Conservation (phyloP, 1,284 basidiomycete genomes). For the Microstroma glucosiphilum region DNA sequence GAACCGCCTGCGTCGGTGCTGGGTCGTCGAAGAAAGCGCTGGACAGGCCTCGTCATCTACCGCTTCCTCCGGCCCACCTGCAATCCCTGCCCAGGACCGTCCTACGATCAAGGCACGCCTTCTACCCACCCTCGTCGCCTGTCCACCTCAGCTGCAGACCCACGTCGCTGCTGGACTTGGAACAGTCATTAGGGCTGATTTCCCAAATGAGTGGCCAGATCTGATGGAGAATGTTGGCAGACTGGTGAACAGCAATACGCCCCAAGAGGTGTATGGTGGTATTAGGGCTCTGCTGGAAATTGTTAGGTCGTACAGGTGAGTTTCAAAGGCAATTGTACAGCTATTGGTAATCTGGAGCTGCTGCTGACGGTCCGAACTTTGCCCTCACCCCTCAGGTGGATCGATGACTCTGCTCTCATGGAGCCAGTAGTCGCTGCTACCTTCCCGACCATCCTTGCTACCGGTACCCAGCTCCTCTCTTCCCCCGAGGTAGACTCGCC, state of each 20-base stretch:
- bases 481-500: constrained; percentile 29
- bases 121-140: constrained; percentile 33
- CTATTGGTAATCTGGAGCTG: background rate
- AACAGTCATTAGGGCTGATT: constrained; percentile 40
- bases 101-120: constrained; percentile 28
- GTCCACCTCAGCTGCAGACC: constrained; percentile 29
- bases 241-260: constrained; percentile 28
- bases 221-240: constrained; percentile 39
- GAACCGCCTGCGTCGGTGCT: constrained; percentile 42
- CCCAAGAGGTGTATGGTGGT: constrained; percentile 38
- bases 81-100: constrained; percentile 32
- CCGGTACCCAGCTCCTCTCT: constrained; percentile 29
- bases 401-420: constrained; percentile 37
- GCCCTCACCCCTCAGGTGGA: constrained; percentile 20
- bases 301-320: constrained; percentile 33
- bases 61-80: constrained; percentile 3
- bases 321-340: constrained; percentile 1
- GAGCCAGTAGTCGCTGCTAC: constrained; percentile 36
- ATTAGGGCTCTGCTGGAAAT: constrained; percentile 43
- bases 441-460: constrained; percentile 39
- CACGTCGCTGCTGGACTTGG: constrained; percentile 38
- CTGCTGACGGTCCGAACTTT: background rate
- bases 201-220: constrained; percentile 41
- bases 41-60: constrained; percentile 14
- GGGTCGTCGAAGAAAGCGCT: constrained; percentile 28